These are phyloP conservation scores for Sporothrix pseudoabietina DNA, from an alignment of 2,329 filamentous ascomycete genomes.

Conservation along the genomic window DNA sequence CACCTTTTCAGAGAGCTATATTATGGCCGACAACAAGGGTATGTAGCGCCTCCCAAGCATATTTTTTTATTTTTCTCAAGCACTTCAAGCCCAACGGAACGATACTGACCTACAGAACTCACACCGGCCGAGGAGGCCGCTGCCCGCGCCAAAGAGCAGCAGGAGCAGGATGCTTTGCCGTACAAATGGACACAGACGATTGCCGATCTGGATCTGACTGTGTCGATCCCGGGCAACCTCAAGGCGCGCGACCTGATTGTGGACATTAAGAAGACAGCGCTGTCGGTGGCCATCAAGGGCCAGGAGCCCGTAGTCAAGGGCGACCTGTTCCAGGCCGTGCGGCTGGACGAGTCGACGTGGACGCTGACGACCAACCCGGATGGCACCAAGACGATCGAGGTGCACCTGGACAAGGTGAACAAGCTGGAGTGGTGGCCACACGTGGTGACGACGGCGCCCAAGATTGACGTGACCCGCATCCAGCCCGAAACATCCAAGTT, in stretches of 20 bases:
- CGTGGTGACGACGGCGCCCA: conserved; percentile 81
- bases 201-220: conserved; percentile 77
- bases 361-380: conserved; percentile 59
- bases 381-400: conserved; percentile 36
- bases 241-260: conserved; percentile 84
- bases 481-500: conserved; percentile 89
- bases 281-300: conserved; percentile 84
- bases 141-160: conserved; percentile 70
- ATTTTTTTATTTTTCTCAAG: too few relatives aligned
- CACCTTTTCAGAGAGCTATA: background rate
- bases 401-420: conserved; percentile 57
- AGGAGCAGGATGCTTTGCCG: conserved; percentile 86
- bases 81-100: too few relatives aligned
- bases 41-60: background rate
- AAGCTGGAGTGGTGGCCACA: conserved; percentile 99
- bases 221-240: conserved; percentile 77
- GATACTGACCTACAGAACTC: conserved; percentile 47
- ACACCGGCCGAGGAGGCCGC: conserved; percentile 60
- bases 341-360: conserved; percentile 90
- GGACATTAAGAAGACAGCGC: conserved; percentile 74
- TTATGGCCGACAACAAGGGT: conserved; percentile 30
- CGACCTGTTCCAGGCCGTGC: conserved; percentile 76
- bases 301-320: conserved; percentile 87
- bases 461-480: conserved; percentile 95
- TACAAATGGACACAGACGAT: conserved; percentile 99